A percentile compares a stretch with the other conserved stretches of the same genome.
phyloP scores from a whole-genome alignment of 2,329 filamentous ascomycete species.

The Sordariomycetes sp. region DNA sequence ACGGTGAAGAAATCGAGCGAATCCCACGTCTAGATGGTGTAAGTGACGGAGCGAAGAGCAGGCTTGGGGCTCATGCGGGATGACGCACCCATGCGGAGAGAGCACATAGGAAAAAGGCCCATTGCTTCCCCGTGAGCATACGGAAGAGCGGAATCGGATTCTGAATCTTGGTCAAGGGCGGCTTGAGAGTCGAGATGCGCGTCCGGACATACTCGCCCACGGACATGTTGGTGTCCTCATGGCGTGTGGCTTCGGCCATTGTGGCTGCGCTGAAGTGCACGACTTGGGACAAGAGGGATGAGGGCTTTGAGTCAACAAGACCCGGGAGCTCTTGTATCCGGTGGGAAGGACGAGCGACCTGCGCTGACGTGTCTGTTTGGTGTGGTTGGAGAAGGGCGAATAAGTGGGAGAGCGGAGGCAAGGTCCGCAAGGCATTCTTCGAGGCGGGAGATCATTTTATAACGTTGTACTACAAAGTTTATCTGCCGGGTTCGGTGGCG shows the following conservation, averaged over 20 bases:
- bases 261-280: not conserved
- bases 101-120: constrained; percentile 44
- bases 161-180: constrained; percentile 40
- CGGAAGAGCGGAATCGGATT: constrained; percentile 40
- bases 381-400: not conserved
- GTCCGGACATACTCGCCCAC: constrained; percentile 31
- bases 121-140: constrained; percentile 38
- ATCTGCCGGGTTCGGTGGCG: too few species aligned
- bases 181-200: constrained; percentile 44
- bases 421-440: not conserved
- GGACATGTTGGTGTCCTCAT: constrained; percentile 27
- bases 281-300: not conserved
- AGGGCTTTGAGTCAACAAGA: not conserved
- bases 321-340: not conserved
- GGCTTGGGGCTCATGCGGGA: not conserved
- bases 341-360: not conserved
- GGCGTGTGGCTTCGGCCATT: not conserved
- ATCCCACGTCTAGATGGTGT: constrained; percentile 62
- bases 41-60: not conserved
- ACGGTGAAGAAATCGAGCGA: constrained; percentile 78
- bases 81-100: constrained; percentile 44
- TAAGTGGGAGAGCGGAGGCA: not conserved
- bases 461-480: too few species aligned
- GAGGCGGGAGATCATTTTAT: too few species aligned
- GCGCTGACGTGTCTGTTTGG: too few species aligned